Base-by-base conservation (phyloP, 1,284 basidiomycete genomes). In the Trichosporon ovoides region DNA sequence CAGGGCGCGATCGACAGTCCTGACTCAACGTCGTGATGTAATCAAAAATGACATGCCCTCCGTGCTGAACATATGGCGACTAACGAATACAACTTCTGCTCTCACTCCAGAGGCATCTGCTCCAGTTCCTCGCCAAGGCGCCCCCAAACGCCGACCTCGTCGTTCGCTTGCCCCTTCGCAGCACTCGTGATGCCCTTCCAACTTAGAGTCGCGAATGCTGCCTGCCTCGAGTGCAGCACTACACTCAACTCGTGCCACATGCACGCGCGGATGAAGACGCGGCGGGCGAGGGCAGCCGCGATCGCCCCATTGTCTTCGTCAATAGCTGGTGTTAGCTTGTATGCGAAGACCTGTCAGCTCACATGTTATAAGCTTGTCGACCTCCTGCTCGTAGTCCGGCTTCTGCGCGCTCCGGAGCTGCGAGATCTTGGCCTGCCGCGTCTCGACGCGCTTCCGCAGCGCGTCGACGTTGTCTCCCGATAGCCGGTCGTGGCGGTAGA, bases 211-310 rank as follows among this genome's bases (percentile, higher is more conserved):
- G 91, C 76, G 34, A 92, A 81, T 0, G 87, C 82, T 63, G 91
- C 89, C 77, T 94, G 91, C 40, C 88, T 80, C 68, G 92, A 91
- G 74, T 94, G 91, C 52, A 92, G 78, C 28, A 94, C 86, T 3
- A 92, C 87, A 13, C 88, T 84, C 14, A 94, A 80, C 74, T 95
- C 91, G 67, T 93, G 88, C 91, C 91, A 95, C 83, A 94, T 84
- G 65, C 91, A 89, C 58, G 87, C 87, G 38, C 89, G 85, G 60
- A 92, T 86, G 69, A 92, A 93, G 10, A 93, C 83, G 33, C 90
- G 80, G 60, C 90, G 80, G 58, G 83, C 84, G 36, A 93, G 79
- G 56, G 86, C 82, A 2, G 83, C 81, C 7, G 82, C 81, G 63
- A 93, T 90, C 0, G 61, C 59, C 6, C 68, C 58, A 37, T 69